A percentile compares a stretch with the other conserved stretches of the same genome.
Conservation (phyloP, 345 rosid genomes). For the Lepidium africanum region DNA sequence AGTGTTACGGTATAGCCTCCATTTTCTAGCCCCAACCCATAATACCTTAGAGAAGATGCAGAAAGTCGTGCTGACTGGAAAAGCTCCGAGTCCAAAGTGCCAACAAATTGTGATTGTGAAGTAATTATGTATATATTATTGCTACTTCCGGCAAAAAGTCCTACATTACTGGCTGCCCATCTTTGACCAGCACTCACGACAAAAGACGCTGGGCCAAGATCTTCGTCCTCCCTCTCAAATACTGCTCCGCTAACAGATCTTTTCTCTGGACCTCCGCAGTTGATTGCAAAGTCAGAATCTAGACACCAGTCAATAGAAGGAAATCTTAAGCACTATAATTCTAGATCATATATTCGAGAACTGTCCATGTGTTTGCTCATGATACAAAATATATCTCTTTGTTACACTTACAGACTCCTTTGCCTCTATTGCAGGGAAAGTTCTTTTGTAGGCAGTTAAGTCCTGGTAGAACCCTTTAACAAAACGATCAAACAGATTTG, state of each 20-base stretch:
- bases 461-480: constrained; percentile 36
- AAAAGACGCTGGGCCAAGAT: constrained; percentile 47
- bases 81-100: too few relatives aligned
- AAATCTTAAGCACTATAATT: too few relatives aligned
- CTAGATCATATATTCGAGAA: not conserved
- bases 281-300: constrained; percentile 44
- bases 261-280: constrained; percentile 50
- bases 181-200: constrained; percentile 11
- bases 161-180: constrained; percentile 33
- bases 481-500: not conserved
- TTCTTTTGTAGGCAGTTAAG: constrained; percentile 52
- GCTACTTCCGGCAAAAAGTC: constrained; percentile 22
- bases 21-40: too few relatives aligned
- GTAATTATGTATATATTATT: constrained; percentile 8
- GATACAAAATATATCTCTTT: not conserved
- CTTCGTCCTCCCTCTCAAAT: constrained; percentile 38
- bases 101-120: not conserved
- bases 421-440: constrained; percentile 50
- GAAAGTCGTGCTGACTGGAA: too few relatives aligned
- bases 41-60: too few relatives aligned
- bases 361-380: not conserved
- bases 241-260: constrained; percentile 19
- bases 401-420: constrained; percentile 45
- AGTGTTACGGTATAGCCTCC: constrained; percentile 22
- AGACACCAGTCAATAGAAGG: not conserved